These are phyloP conservation scores for Fomitiporia mediterranea DNA, from an alignment of 1,284 basidiomycete species.

Conservation along the genomic window DNA sequence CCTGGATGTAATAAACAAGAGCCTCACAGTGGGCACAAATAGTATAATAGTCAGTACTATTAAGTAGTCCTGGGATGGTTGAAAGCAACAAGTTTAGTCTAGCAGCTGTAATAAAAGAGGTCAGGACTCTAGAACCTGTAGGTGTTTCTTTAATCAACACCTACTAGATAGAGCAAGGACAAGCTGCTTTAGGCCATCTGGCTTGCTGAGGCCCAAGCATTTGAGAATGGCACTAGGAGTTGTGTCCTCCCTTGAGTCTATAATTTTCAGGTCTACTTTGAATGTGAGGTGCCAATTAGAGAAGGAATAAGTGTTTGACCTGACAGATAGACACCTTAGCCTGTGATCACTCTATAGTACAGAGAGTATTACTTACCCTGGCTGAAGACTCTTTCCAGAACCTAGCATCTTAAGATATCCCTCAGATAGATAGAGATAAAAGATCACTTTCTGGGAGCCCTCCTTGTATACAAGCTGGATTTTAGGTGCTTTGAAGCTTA, in stretches of 20 bases:
- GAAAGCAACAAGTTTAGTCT: conserved; percentile 13
- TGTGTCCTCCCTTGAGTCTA: conserved; percentile 21
- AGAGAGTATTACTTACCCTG: conserved; percentile 15
- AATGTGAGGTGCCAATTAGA: conserved; percentile 31
- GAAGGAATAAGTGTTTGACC: conserved; percentile 20
- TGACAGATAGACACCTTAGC: too few relatives aligned
- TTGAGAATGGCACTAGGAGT: conserved; percentile 20
- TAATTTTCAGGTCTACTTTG: conserved; percentile 31
- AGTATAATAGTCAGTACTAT: conserved; percentile 23
- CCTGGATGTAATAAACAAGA: conserved; percentile 28
- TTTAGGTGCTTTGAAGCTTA: conserved; percentile 11
- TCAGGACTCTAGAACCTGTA: neutral
- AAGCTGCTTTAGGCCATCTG: conserved; percentile 29
- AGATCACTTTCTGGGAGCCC: conserved; percentile 13
- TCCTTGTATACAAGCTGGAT: conserved; percentile 14
- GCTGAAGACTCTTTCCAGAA: conserved; percentile 10
- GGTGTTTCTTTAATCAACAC: conserved; percentile 13
- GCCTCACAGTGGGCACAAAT: conserved; percentile 29
- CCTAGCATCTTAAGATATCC: conserved; percentile 16
- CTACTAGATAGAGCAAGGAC: conserved; percentile 30
- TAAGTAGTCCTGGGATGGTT: conserved; percentile 23
- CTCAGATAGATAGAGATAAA: conserved; percentile 16
- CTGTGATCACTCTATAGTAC: too few relatives aligned
- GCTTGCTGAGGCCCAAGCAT: conserved; percentile 22
- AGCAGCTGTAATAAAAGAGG: conserved; percentile 13